Evolutionary conservation across 75 land plant species (phyloP), one percentile per base, ranked within the genome.

Genomic region (Gnetum montanum): DNA sequence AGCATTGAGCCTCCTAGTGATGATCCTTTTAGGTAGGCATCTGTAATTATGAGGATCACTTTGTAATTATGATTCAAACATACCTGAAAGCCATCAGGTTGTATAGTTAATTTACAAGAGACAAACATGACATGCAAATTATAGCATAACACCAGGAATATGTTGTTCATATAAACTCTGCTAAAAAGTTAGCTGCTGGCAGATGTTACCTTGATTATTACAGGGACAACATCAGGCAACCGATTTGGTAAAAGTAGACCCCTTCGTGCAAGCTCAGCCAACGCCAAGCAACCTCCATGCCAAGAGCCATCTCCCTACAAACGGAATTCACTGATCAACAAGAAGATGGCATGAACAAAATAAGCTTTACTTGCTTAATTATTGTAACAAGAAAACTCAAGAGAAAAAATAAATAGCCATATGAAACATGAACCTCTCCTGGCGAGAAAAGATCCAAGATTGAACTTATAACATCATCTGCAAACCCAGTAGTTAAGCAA

Each of bases 261-360:
- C 64, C 99, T 78, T n/a, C 99, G 99, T 26, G 97, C 86, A 60
- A 95, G 68, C 76, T 95, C 99, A 55, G 99, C 99, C 52, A 95
- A 72, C 45, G 99, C 99, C 46, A 95, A 73, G 72, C 99, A 95
- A 36, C 99, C 99, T 54, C 99, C 99, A 81, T 95, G 99, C 99
- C 99, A 95, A 40, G 99, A 89, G 36, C 96, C 92, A 78, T 95
- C 99, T 38, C 99, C 99, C 99, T 95, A 52, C 18, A 66, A n/a
- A 47, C 20, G 5, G 13, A 15, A 54, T 22, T n/a, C n/a, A n/a
- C n/a, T n/a, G n/a, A n/a, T n/a, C n/a, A n/a, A n/a, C n/a, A n/a
- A n/a, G 19, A 50, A 27, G 16, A 15, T 18, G 3, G 2, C 34
- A 53, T 53, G 6, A 53, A 53, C 35, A 10, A 22, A 16, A 52